phyloP scores from a whole-genome alignment of 768 basidiomycete genomes.

The Hortiboletus flavorubellus region DNA sequence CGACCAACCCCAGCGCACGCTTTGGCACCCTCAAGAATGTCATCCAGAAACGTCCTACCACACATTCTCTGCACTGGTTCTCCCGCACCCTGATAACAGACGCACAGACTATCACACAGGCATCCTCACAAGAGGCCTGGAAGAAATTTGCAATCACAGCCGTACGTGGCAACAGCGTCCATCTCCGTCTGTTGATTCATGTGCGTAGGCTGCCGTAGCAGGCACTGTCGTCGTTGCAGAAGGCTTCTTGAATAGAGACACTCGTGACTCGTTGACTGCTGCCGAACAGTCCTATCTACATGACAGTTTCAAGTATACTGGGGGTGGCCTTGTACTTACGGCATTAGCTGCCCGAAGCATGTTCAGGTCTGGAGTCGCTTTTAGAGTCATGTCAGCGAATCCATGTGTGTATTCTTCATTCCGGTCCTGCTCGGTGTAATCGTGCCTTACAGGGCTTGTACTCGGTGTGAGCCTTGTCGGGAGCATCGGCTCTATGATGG shows the following conservation, averaged over 20 bases:
- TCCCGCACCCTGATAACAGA: slow-evolving; percentile 53
- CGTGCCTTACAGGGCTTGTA: slow-evolving; percentile 58
- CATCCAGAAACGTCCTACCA: slow-evolving; percentile 27
- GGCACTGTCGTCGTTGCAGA: slow-evolving; percentile 64
- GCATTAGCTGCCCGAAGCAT: slow-evolving; percentile 77
- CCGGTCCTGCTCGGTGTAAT: background rate
- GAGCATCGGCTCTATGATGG: slow-evolving; percentile 84
- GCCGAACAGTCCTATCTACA: slow-evolving; percentile 70
- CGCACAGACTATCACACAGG: slow-evolving; percentile 33
- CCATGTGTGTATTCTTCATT: slow-evolving; percentile 53
- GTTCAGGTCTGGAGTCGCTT: slow-evolving; percentile 65
- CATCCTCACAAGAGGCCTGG: slow-evolving; percentile 44
- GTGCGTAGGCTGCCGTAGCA: slow-evolving; percentile 61
- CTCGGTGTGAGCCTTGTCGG: slow-evolving; percentile 78
- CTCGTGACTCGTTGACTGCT: slow-evolving; percentile 58
- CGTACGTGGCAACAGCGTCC: slow-evolving; percentile 33
- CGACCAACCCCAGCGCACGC: slow-evolving; percentile 20
- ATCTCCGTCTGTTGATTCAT: background rate
- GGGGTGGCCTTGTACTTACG: slow-evolving; percentile 71
- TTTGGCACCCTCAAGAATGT: slow-evolving; percentile 20
- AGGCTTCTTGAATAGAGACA: slow-evolving; percentile 73
- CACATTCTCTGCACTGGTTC: slow-evolving; percentile 23
- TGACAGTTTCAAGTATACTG: slow-evolving; percentile 80
- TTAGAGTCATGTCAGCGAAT: slow-evolving; percentile 78
- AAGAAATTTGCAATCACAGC: slow-evolving; percentile 51